Evolutionary conservation across 345 rosid species (phyloP), one percentile per base, ranked within the genome.

Genomic region (Sisymbrium altissimum): DNA sequence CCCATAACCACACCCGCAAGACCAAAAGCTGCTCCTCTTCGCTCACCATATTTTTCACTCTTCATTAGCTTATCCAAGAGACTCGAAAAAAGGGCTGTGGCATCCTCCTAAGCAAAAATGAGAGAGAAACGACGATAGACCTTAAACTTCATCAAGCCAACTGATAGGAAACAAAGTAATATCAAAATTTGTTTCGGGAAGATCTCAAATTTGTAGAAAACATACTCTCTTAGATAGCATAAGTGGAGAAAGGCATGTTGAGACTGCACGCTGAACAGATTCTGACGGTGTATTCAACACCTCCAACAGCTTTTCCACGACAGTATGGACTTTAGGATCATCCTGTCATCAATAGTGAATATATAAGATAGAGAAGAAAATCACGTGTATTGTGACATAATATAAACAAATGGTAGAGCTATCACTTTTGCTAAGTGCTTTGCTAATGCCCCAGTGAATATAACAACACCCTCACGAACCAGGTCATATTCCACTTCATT

Each of bases 21-120:
- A 78, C 97, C 99, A 87, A 92, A 95, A 78, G 97, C 99, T 46
- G 97, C 99, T 69, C 99, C 97, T 70, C 99, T 93, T 15, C 97
- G 97, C 39, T 95, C 97, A 50, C 99, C 99, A 77, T 95, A 95
- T 82, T 88, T 90, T 49, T 95, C 97, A 82, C 93, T 88, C 79
- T 84, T 90, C 92, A 92, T 81, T 53, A 95, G 83, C 76, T 86
- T 90, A 79, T 87, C 87, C 87, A 95, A 81, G 72, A 95, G 82
- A 66, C 86, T 86, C 56, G 87, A 88, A 67, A 92, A 80, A 72
- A 95, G 89, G 46, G 83, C 77, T 40, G 84, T 86, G 63, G 88
- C 97, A 58, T 88, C 97, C 50, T 83, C 96, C 99, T 92, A 75
- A 72, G 43, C 23, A 70, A 81, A 62, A 30, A 78, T 18, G 6